Evolutionary conservation across 495 filamentous ascomycete species (phyloP), one percentile per base, ranked within the genome.

Genomic region (Trichoderma parareesei): DNA sequence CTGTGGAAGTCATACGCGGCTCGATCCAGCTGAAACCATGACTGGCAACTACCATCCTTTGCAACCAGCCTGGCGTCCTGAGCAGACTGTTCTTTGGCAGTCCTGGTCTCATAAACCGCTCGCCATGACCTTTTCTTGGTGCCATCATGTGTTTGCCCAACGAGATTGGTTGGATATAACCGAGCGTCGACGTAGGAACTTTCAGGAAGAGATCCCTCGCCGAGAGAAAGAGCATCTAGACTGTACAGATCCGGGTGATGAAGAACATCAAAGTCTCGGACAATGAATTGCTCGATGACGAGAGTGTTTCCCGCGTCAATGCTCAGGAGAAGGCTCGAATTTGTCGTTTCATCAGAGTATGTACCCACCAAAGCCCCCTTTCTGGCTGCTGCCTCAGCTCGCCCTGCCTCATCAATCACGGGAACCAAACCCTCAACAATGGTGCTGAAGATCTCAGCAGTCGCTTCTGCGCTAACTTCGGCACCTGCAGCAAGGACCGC

Each of bases 221-320:
- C 11, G 2, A n/a, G 9, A 2, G 53, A 57, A n/a, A 72, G 65
- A 0, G 67, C 64, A 33, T 62, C 59, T 0, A 64, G 62, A 35
- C 49, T 64, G 40, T 71, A 75, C n/a, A 61, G 62, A n/a, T 38
- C 65, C 43, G 76, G 68, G 40, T 74, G 72, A 14, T 69, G 61
- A 18, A 80, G 53, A 63, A 81, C 73, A 48, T 82, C 71, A 11
- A 76, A 74, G 7, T 74, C 72, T 48, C 79, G 72, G 44, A 74
- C 76, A 9, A 74, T 64, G 76, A 81, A 82, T 11, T 65, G 64
- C 1, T 71, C 65, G 6, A 84, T 69, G 1, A 64, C 59, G 40
- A 85, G 66, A 0, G 81, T 81, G 0, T 78, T 77, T 0, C 71
- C 74, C 10, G 76, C 72, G 61, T 82, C 79, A 4, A 79, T 71